Conservation (phyloP, 768 basidiomycete species). For the Piloderma croceum region DNA sequence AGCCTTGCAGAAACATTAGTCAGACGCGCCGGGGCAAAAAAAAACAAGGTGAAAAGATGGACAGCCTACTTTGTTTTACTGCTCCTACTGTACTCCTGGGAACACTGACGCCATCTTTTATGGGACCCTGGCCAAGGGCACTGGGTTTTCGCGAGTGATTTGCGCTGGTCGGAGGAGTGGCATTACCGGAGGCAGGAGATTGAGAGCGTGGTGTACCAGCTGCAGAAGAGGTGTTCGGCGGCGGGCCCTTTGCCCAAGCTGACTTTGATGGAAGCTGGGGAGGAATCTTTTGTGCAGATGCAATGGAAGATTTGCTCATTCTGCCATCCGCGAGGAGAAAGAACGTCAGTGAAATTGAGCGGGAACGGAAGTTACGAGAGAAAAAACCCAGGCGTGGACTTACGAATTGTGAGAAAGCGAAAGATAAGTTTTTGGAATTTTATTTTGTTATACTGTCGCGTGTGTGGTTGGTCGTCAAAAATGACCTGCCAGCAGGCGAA, state of each 20-base stretch:
- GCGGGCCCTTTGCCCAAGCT: conserved; percentile 90
- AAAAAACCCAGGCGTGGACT: conserved; percentile 14
- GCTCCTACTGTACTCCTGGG: conserved; percentile 57
- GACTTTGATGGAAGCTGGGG: conserved; percentile 73
- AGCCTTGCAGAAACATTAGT: conserved; percentile 34
- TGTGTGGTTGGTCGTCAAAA: conserved; percentile 76
- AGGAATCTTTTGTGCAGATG: conserved; percentile 66
- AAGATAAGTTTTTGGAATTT: conserved; percentile 37
- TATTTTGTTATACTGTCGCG: conserved; percentile 34
- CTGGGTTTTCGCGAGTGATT: conserved; percentile 79
- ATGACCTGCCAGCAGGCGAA: conserved; percentile 90
- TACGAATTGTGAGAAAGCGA: conserved; percentile 23
- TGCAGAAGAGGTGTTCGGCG: conserved; percentile 50
- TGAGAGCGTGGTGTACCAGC: conserved; percentile 72
- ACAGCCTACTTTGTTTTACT: conserved; percentile 57
- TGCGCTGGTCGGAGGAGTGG: conserved; percentile 37
- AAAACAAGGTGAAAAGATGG: conserved; percentile 6
- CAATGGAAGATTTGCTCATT: conserved; percentile 92
- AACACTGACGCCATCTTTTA: conserved; percentile 77
- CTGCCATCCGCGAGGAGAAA: too few species aligned
- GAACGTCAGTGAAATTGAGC: conserved; percentile 1
- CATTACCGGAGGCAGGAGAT: conserved; percentile 61
- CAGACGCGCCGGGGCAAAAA: conserved; percentile 2
- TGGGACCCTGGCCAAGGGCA: conserved; percentile 61
- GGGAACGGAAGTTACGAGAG: neutral